Evolutionary conservation across 345 rosid species (phyloP), one percentile per base, ranked within the genome.

Genomic region (Citrus glauca): DNA sequence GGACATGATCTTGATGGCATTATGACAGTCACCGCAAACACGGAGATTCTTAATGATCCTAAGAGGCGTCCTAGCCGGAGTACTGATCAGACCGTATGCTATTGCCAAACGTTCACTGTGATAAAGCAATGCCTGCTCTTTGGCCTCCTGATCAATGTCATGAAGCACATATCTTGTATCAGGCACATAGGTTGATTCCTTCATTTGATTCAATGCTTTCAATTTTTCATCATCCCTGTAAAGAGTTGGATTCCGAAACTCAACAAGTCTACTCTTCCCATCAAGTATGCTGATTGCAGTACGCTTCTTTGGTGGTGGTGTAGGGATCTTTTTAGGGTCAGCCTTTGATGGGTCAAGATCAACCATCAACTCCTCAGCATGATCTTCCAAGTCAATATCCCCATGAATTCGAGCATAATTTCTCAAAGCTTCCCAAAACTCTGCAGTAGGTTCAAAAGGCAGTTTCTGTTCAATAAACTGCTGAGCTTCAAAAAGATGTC

Each of bases 1-100:
- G 35, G 95, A 89, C 93, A 89, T 89, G 85, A 92, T 91, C 88
- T 92, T 92, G 84, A 92, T 92, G 71, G 91, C 92, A 82, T 92
- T 92, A 81, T 92, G 94, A 85, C 94, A 90, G 59, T 92, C 93
- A 16, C 84, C 91, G 9, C 94, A 92, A 6, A 92, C 93, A 25
- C 94, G 90, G 4, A 92, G 94, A 71, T 92, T 92, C 86, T 92
- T 92, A 77, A 91, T 92, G 85, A 92, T 89, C 72, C 89, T 87
- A 35, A 91, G 85, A n/a, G 90, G 78, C 45, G 86, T 85, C 80
- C 97, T 80, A 2, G 93, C 89, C 0, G 94, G 94, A 5, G 97
- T 92, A 69, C 88, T 86, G 70, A 92, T 92, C 11, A 92, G 88
- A 73, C 97, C 97, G 65, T 85, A 92, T 17, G 97, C 97, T 84